Base-by-base conservation (phyloP, 495 filamentous ascomycete species). In the Penicillium argentinense region DNA sequence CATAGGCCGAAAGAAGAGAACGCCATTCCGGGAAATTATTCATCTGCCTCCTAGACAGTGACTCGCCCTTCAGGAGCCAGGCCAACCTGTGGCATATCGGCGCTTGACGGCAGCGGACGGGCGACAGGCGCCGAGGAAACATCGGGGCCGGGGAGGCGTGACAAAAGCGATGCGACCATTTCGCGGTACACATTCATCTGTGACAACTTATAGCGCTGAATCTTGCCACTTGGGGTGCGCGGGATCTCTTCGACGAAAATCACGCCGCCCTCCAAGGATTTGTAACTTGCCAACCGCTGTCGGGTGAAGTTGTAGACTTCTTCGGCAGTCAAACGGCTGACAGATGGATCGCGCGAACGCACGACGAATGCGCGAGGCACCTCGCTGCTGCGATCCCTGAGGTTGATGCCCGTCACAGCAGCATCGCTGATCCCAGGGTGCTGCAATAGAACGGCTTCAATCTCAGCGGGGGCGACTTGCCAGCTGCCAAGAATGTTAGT, bases 401-500 rank as follows among this genome's bases (percentile, higher is more conserved):
- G 48, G 5, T 73, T 76, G 19, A 91, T 78, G 0, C 90, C 89
- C 6, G 91, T 82, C 8, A 97, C 88, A 0, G 86, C 91, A 0
- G 78, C 88, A 61, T 96, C 88, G 21, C 68, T 59, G 29, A 96
- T 77, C 0, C 76, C 72, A 3, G 80, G 81, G 45, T 87, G 83
- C 16, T 83, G 79, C 3, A 95, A 72, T 4, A 97, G 75, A 1
- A 91, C 63, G 0, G 78, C 82, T 60, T 97, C 91, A 1, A 97
- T 67, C 69, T 97, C 91, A 0, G 91, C 88, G 0, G 91, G 91
- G 2, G 89, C 86, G 3, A 97, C 88, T 68, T 96, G 91, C 56
- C 69, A 73, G 46, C 69, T 73, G 28, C 11, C 28, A 14, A 32
- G 3, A 9, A 19, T 6, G 18, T 34, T 41, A 29, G n/a, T 5